Conservation (phyloP, 176 grass and related monocot genomes). For the Oryza meyeriana region DNA sequence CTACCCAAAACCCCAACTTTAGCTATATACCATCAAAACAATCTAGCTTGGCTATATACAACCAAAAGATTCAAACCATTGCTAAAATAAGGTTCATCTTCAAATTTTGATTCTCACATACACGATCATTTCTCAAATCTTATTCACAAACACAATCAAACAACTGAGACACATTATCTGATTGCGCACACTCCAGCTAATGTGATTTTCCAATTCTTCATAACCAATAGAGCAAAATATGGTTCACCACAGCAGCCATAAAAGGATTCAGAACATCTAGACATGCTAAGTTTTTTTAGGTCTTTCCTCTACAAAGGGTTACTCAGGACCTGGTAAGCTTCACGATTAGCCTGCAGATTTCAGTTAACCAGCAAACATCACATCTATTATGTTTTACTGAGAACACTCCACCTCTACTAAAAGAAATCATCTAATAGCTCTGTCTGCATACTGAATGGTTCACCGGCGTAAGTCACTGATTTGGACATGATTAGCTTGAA, state of each 20-base stretch:
- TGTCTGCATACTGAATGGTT: background rate
- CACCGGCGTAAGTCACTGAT: background rate
- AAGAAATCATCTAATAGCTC: background rate
- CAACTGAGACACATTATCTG: background rate
- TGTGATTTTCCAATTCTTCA: background rate
- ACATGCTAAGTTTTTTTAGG: background rate
- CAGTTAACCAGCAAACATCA: background rate
- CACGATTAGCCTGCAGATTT: background rate
- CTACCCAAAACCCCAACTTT: background rate
- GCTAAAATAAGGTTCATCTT: background rate
- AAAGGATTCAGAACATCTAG: background rate
- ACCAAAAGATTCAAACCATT: background rate
- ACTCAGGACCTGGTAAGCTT: background rate
- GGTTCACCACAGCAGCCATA: background rate
- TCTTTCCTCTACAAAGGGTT: background rate
- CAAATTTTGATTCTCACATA: background rate
- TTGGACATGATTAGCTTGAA: background rate
- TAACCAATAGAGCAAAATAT: background rate
- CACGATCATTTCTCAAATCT: background rate
- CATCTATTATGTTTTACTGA: background rate
- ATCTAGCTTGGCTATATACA: background rate
- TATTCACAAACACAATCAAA: background rate
- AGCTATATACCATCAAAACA: background rate
- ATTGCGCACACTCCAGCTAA: background rate
- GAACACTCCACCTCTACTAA: background rate